Evolutionary conservation across 1,139 yeast genomes (phyloP).

Genomic region (Pichia sp.): DNA sequence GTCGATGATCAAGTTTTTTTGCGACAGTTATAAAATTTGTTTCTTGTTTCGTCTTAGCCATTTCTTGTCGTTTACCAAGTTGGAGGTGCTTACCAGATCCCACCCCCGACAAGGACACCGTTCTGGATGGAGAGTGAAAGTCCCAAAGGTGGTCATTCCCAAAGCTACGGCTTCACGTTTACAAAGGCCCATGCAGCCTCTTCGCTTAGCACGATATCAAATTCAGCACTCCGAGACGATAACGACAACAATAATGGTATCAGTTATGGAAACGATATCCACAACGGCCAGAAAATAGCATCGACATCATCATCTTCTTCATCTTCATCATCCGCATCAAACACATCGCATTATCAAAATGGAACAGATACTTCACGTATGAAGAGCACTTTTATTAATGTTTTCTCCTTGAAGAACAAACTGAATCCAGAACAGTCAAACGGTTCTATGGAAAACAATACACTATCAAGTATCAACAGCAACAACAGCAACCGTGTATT

Average conservation of each 20-base stretch:
- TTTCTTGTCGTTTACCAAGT: no score
- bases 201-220: constrained; percentile 2
- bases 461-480: no score
- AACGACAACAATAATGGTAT: neutral
- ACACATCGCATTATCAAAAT: neutral
- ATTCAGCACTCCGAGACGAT: constrained; percentile 3
- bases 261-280: neutral
- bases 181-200: constrained; percentile 10
- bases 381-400: constrained; percentile 7
- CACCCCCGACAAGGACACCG: no score
- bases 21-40: no score
- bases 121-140: neutral
- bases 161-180: neutral
- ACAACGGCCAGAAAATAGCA: neutral
- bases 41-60: no score
- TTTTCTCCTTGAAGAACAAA: constrained; percentile 7
- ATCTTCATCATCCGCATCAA: neutral
- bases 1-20: no score
- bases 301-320: neutral
- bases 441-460: no score
- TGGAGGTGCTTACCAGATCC: no score
- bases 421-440: neutral
- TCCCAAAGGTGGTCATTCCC: neutral
- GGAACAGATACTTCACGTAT: constrained; percentile 1
- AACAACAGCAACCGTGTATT: no score